Base-by-base conservation (phyloP, 78 protist genomes). In the Andalucia godoyi region DNA sequence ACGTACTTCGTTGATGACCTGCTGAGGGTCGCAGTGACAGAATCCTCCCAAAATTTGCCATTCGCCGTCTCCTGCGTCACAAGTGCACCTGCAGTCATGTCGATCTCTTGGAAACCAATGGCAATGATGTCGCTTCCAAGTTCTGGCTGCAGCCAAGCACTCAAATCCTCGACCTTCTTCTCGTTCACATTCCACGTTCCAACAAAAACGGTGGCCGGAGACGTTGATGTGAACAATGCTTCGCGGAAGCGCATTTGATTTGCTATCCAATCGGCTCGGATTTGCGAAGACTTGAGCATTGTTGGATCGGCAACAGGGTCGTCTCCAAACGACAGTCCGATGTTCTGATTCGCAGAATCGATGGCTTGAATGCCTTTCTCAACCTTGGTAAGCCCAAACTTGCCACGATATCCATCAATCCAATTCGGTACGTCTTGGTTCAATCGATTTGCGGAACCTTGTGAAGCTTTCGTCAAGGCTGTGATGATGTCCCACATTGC, bases 1-100 rank as follows among this genome's bases (percentile, higher is more conserved):
- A 29, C 54, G 21, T 21, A 29, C n/a, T 21, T 55, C n/a, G n/a
- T n/a, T n/a, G n/a, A n/a, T 21, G 54, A 55, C 21, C 53, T 29
- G 25, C 21, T 40, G 6, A 7, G 4, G 21, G 29, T 33, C 7
- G 13, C 34, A 23, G 13, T 54, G 49, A 68, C 8, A 37, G 18
- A 6, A 21, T 37, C 23, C 21, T 33, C n/a, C 76, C 76, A 71
- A 21, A 52, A 53, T 18, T 40, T 6, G 30, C 38, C 51, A 12
- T n/a, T 13, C 23, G 54, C 65, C 21, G 76, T 71, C 23, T 71
- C 76, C 53, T 59, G 61, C 41, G 37, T 3, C 59, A 58, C 4
- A 23, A 71, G 66, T 9, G 76, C 76, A 13, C 9, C 13, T 12
- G 76, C 66, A 5, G 47, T 6, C 76, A 71, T 71, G 54, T 71